Conservation (phyloP, 2,329 filamentous ascomycete genomes). For the Trichoderma afroharzianum region DNA sequence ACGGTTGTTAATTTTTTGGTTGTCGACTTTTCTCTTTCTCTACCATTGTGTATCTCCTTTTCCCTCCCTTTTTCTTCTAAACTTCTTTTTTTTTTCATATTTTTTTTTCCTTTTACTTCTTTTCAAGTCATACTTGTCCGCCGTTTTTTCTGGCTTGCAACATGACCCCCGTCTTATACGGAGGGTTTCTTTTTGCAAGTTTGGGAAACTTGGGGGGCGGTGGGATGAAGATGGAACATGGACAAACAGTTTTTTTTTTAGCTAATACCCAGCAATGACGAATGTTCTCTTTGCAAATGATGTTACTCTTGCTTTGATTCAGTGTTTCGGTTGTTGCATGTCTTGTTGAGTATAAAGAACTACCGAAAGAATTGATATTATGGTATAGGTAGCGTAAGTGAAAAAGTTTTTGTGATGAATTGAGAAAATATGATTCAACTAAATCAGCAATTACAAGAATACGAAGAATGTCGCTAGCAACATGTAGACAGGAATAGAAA, state of each 20-base stretch:
- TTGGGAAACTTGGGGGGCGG: neutral
- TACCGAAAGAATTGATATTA: neutral
- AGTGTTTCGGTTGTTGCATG: neutral
- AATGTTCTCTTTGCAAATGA: neutral
- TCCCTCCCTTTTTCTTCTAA: neutral
- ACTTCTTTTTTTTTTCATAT: neutral
- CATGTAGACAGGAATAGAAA: too few species aligned
- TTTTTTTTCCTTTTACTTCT: neutral
- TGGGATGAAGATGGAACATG: neutral
- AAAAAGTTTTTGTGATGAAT: neutral
- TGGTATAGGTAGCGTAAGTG: neutral
- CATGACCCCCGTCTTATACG: neutral
- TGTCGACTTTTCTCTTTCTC: neutral
- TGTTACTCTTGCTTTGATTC: neutral
- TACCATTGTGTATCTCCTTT: neutral
- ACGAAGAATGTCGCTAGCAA: neutral
- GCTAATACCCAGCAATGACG: conserved; percentile 14
- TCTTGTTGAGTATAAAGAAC: neutral
- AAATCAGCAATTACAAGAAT: neutral
- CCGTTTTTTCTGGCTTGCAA: neutral
- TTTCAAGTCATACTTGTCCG: neutral
- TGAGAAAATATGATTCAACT: neutral
- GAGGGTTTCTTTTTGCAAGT: neutral
- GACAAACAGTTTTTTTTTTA: neutral
- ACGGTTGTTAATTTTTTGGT: neutral